Conservation (phyloP, 257 asterid species). For the Avicennia marina region DNA sequence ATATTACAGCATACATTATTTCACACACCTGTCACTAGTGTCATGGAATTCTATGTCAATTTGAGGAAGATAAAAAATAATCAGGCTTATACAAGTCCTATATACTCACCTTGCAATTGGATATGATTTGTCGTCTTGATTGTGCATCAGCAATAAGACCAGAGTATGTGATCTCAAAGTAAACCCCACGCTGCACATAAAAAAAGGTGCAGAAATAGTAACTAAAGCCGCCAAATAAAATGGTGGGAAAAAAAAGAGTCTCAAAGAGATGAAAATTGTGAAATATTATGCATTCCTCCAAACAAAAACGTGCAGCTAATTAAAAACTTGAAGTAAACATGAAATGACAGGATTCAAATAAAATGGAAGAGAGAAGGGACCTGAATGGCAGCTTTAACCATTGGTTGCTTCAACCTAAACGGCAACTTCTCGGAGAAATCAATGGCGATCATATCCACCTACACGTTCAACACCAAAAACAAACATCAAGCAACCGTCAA, state of each 20-base stretch:
- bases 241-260: not conserved
- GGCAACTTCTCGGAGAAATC: conserved; percentile 78
- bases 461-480: conserved; percentile 16
- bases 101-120: conserved; percentile 69
- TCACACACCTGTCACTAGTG: no score
- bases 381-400: conserved; percentile 85
- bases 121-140: conserved; percentile 66
- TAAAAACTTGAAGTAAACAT: not conserved
- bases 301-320: not conserved
- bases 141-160: conserved; percentile 64
- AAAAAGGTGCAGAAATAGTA: conserved; percentile 14
- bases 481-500: not conserved
- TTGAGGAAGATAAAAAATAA: conserved; percentile 9
- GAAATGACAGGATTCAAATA: not conserved
- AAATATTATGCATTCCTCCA: conserved; percentile 2
- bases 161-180: conserved; percentile 84
- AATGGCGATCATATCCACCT: conserved; percentile 85
- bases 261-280: not conserved
- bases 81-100: not conserved
- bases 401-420: conserved; percentile 71
- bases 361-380: conserved; percentile 29
- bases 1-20: no score
- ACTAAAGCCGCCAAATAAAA: not conserved
- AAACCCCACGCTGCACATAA: conserved; percentile 77
- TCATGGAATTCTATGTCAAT: no score